Conservation (phyloP, 768 basidiomycete species). For the Amanita subjunquillea region DNA sequence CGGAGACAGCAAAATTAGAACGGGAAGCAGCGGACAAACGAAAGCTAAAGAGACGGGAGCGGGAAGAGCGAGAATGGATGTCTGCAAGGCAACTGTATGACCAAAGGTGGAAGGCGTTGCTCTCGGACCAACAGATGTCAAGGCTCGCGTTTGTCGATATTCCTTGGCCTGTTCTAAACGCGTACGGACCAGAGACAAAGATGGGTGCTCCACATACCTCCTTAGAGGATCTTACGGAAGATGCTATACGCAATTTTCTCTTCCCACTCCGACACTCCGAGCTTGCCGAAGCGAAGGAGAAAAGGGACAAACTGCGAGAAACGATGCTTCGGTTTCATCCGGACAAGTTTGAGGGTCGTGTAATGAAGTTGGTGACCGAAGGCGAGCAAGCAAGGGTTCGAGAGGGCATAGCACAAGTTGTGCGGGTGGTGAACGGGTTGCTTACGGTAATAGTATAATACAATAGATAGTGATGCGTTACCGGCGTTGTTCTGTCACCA, state of each 20-base stretch:
- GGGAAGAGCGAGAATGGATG: conserved; percentile 29
- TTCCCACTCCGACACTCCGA: conserved; percentile 18
- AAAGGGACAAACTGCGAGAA: conserved; percentile 56
- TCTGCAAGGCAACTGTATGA: conserved; percentile 47
- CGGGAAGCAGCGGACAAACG: conserved; percentile 43
- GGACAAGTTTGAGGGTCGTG: conserved; percentile 72
- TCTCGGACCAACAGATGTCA: conserved; percentile 16
- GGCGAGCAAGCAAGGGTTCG: conserved; percentile 38
- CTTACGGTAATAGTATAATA: conserved; percentile 19
- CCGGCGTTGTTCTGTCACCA: background rate
- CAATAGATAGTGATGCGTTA: conserved; percentile 4
- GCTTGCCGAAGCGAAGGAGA: conserved; percentile 22
- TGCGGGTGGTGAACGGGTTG: conserved; percentile 45
- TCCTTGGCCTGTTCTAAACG: conserved; percentile 59
- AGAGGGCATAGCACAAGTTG: conserved; percentile 56
- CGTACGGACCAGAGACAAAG: conserved; percentile 14
- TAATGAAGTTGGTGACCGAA: conserved; percentile 41
- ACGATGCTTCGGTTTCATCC: conserved; percentile 69
- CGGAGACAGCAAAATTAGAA: conserved; percentile 42
- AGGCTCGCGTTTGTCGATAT: conserved; percentile 44
- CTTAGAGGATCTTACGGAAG: conserved; percentile 42
- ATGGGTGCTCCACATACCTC: background rate
- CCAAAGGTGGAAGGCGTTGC: conserved; percentile 41
- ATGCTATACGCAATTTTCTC: conserved; percentile 50
- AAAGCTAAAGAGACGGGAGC: conserved; percentile 35